Evolutionary conservation across 768 basidiomycete genomes (phyloP).

Genomic region (Rossbeevera mucosa): DNA sequence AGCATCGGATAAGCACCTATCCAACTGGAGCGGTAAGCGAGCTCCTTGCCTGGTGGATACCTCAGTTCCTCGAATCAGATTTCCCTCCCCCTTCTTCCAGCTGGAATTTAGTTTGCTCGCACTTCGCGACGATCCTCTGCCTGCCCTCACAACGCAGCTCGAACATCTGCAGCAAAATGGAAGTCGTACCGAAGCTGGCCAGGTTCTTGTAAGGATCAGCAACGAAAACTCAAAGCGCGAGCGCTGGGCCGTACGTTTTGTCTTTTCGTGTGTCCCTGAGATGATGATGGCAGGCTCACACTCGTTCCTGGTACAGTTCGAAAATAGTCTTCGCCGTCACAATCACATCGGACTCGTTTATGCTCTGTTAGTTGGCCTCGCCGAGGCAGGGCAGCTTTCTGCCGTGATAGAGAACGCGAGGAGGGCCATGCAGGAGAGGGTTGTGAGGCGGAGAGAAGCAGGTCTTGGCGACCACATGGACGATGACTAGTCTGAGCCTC

Average conservation of each 20-base stretch:
- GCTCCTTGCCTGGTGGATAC: slow-evolving; percentile 11
- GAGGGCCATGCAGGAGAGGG: slow-evolving; percentile 40
- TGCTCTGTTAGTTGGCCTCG: slow-evolving; percentile 66
- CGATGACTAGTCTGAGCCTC: slow-evolving; percentile 33
- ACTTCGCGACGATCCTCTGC: slow-evolving; percentile 77
- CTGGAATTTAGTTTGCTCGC: slow-evolving; percentile 91
- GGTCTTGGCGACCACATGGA: slow-evolving; percentile 38
- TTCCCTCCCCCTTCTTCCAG: slow-evolving; percentile 35
- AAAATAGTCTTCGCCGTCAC: slow-evolving; percentile 81
- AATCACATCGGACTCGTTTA: slow-evolving; percentile 84
- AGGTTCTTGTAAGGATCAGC: slow-evolving; percentile 51
- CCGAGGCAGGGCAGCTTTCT: slow-evolving; percentile 61
- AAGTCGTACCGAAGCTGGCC: slow-evolving; percentile 42
- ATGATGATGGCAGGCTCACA: neutral
- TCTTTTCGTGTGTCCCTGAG: neutral
- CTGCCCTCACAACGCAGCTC: slow-evolving; percentile 58
- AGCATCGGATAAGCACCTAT: slow-evolving; percentile 86
- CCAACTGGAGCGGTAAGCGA: slow-evolving; percentile 75
- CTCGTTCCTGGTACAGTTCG: slow-evolving; percentile 49
- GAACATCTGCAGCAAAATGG: slow-evolving; percentile 42
- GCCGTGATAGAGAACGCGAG: slow-evolving; percentile 45
- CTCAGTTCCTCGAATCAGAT: neutral
- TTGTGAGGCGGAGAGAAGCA: slow-evolving; percentile 37
- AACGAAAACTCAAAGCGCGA: slow-evolving; percentile 73
- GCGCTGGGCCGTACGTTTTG: slow-evolving; percentile 69